phyloP scores from a whole-genome alignment of 192 early-diverging fungal species.

The Jimgerdemannia lactiflua region DNA sequence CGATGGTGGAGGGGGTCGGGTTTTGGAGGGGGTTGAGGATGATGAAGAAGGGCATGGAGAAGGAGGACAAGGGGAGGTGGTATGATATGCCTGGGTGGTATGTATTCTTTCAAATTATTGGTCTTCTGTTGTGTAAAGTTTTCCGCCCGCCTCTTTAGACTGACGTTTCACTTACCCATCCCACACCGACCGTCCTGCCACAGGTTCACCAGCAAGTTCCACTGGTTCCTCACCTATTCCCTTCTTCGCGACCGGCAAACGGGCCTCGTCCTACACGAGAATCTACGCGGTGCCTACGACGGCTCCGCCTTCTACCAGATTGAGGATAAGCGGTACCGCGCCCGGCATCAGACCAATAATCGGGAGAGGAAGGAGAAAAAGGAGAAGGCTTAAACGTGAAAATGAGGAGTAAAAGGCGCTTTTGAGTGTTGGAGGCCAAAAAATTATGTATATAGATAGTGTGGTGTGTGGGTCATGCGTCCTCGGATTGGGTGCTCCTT shows the following conservation, averaged over 20 bases:
- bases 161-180: too few relatives aligned
- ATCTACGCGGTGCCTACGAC: background rate
- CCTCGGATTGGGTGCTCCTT: too few relatives aligned
- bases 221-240: constrained; percentile 27
- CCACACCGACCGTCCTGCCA: background rate
- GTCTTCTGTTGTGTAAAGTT: too few relatives aligned
- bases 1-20: constrained; percentile 11
- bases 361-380: too few relatives aligned
- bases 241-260: constrained; percentile 29
- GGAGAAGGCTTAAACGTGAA: too few relatives aligned
- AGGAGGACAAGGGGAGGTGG: background rate
- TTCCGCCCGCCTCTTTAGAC: too few relatives aligned
- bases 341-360: background rate
- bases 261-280: constrained; percentile 14
- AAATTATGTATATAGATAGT: too few relatives aligned
- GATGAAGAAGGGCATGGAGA: background rate
- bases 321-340: background rate
- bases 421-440: too few relatives aligned
- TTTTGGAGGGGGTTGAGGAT: constrained; percentile 28
- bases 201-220: constrained; percentile 7
- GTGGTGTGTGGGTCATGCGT: too few relatives aligned
- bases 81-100: constrained; percentile 9
- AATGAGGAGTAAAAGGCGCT: too few relatives aligned
- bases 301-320: background rate
- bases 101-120: background rate